Conservation (phyloP, 257 asterid genomes). For the Solanum commersonii region DNA sequence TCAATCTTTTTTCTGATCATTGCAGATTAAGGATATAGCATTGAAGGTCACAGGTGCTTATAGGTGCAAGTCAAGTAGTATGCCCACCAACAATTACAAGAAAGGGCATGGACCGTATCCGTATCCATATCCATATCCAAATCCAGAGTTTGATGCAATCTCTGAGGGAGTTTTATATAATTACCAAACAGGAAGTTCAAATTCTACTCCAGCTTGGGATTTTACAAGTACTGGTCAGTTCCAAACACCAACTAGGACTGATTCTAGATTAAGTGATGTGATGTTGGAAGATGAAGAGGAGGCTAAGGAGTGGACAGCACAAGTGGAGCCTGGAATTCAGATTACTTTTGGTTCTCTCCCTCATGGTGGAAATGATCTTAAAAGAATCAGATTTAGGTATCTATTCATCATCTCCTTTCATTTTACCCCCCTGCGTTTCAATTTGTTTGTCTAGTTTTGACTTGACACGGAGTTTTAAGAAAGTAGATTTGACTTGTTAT, state of each 20-base stretch:
- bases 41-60: slow-evolving; percentile 65
- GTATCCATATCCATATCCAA: no score
- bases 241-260: slow-evolving; percentile 11
- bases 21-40: slow-evolving; percentile 82
- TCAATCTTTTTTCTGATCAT: no score
- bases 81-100: slow-evolving; percentile 29
- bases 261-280: slow-evolving; percentile 34
- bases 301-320: slow-evolving; percentile 74
- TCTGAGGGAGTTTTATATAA: slow-evolving; percentile 55
- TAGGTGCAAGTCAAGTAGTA: slow-evolving; percentile 51
- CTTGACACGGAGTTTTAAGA: background rate
- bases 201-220: slow-evolving; percentile 78
- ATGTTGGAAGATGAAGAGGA: slow-evolving; percentile 49
- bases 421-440: background rate
- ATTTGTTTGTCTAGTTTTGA: background rate
- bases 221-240: slow-evolving; percentile 28
- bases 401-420: background rate
- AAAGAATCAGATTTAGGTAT: slow-evolving; percentile 83
- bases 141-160: slow-evolving; percentile 53
- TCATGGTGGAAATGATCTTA: slow-evolving; percentile 78
- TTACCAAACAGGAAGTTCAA: slow-evolving; percentile 56
- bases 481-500: background rate
- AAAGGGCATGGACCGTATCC: slow-evolving; percentile 32
- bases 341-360: slow-evolving; percentile 71
- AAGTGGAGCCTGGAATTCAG: slow-evolving; percentile 90